Base-by-base conservation (phyloP, 2,329 filamentous ascomycete genomes). In the Beauveria sp. region DNA sequence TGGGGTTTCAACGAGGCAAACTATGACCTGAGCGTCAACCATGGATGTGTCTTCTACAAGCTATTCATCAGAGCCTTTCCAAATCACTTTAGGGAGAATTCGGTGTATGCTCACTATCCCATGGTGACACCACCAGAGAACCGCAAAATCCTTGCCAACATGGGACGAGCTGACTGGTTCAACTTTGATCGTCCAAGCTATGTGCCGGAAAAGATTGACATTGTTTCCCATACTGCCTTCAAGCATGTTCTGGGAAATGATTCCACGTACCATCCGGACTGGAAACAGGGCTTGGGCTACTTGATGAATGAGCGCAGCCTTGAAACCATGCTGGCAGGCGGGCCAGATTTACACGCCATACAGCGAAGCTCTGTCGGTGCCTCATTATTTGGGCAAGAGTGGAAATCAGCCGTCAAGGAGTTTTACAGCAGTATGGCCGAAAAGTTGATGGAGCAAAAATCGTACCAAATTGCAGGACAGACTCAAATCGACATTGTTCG, bases 31-130 rank as follows among this genome's bases (percentile, higher is more conserved):
- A 84, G 82, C 62, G 75, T 93, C 65, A 89, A 94, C 73, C 87
- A 94, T 69, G 91, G 91, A 52, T 91, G 88, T 66, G 84, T 92
- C 14, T 90, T 93, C 73, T 92, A 92, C 79, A 96, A 94, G 77
- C 80, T 96, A 41, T 88, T 92, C 70, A 78, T 90, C 41, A 83
- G 88, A 5, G 89, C 90, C 0, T 91, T 96, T 78, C 91, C 91
- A 1, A 81, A 89, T 65, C 88, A 91, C 75, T 93, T 92, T 80
- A 84, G 84, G 70, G 75, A 80, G 22, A 87, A 94, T 75, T 92
- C 88, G 0, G 85, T 92, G 59, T 96, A 93, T 65, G 90, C 89
- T 0, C 89, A 92, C 70, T 92, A 88, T 69, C 89, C 86, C n/a
- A 84, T 85, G 82, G 75, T 77, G 3, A 85, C 88, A 2, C 90